These are phyloP conservation scores for Aspergillus sergii DNA, from an alignment of 2,329 filamentous ascomycete genomes.

Conservation along the genomic window DNA sequence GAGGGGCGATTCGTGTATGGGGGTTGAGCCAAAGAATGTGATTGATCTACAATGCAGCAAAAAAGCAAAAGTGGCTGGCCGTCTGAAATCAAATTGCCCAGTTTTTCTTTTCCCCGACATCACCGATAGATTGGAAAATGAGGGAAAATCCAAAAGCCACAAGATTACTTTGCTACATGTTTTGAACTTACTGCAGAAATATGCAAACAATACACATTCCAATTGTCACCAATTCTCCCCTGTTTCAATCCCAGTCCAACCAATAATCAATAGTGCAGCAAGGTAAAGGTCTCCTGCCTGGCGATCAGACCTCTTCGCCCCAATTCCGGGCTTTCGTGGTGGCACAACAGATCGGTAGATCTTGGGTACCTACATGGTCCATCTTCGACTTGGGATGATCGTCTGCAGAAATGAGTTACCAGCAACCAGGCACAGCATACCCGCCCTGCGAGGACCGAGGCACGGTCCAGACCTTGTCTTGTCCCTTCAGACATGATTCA, in stretches of 20 bases:
- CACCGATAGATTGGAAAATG: background rate
- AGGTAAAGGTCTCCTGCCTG: background rate
- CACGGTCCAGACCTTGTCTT: constrained; percentile 3
- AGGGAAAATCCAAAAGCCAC: background rate
- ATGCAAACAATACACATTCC: constrained; percentile 6
- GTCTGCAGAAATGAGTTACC: background rate
- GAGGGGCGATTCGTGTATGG: background rate
- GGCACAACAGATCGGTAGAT: constrained; percentile 7
- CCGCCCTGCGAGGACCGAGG: constrained; percentile 4
- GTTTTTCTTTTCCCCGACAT: background rate
- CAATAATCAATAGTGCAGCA: constrained; percentile 8
- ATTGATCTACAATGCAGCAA: constrained; percentile 2
- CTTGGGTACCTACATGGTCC: background rate
- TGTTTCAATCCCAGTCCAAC: constrained; percentile 5
- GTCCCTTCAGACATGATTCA: background rate
- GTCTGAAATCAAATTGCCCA: background rate
- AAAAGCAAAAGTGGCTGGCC: background rate
- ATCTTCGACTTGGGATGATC: background rate
- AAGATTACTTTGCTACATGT: constrained; percentile 9
- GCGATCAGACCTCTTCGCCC: constrained; percentile 8
- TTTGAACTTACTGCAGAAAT: constrained; percentile 2
- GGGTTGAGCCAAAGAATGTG: background rate
- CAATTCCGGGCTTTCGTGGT: constrained; percentile 5
- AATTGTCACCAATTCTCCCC: background rate
- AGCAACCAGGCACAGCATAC: background rate